phyloP scores from a whole-genome alignment of 2,329 filamentous ascomycete genomes.

The Arthrobotrys iridis region DNA sequence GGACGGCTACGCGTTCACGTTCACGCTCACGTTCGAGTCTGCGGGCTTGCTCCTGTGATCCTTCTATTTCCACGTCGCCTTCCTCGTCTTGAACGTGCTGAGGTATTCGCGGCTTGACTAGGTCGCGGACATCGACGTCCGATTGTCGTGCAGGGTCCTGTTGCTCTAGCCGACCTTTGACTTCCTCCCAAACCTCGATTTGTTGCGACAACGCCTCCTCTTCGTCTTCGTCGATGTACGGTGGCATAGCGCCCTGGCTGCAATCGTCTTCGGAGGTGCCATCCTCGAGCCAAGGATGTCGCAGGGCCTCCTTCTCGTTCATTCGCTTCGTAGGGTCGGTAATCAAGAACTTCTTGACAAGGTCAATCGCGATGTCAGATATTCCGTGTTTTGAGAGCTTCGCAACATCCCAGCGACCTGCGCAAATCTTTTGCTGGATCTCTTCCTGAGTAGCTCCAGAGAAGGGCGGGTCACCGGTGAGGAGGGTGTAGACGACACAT shows the following conservation, averaged over 20 bases:
- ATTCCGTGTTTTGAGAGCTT: constrained; percentile 43
- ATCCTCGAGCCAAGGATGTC: constrained; percentile 56
- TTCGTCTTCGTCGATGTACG: constrained; percentile 53
- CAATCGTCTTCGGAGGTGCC: constrained; percentile 50
- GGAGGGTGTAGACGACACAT: constrained; percentile 85
- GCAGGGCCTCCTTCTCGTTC: constrained; percentile 56
- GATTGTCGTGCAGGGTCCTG: constrained; percentile 38
- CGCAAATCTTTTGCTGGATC: constrained; percentile 56
- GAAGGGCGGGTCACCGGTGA: constrained; percentile 81
- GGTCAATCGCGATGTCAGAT: constrained; percentile 55
- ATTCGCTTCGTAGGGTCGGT: constrained; percentile 57
- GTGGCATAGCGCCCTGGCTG: constrained; percentile 42
- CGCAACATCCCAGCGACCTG: constrained; percentile 52
- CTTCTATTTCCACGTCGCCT: constrained; percentile 54
- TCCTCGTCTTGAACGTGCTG: constrained; percentile 37
- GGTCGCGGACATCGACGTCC: constrained; percentile 45
- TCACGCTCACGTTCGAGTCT: constrained; percentile 43
- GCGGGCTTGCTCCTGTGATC: constrained; percentile 47
- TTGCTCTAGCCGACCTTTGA: constrained; percentile 45
- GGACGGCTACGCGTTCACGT: constrained; percentile 25
- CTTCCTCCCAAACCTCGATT: constrained; percentile 48
- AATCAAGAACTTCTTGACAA: constrained; percentile 56
- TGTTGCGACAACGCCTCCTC: constrained; percentile 44
- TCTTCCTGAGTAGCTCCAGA: constrained; percentile 57
- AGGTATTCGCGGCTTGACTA: constrained; percentile 29